A percentile compares a stretch with the other conserved stretches of the same genome.
Conservation (phyloP, 208 protist genomes). For the Trypanosoma caninum region DNA sequence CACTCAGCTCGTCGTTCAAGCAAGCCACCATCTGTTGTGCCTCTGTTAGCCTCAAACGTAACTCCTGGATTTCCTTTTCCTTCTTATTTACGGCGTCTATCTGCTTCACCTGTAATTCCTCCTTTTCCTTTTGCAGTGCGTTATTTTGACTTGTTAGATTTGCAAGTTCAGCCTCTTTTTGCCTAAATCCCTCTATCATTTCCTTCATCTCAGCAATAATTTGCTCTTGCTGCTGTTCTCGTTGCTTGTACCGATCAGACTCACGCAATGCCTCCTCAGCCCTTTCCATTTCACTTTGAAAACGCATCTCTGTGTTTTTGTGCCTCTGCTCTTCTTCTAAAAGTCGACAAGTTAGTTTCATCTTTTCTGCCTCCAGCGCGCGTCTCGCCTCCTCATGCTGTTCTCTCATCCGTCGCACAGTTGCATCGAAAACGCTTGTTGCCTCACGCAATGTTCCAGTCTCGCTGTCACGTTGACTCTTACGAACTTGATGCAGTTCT, state of each 20-base stretch:
- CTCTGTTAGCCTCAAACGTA: conserved; percentile 40
- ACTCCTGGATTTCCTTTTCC: conserved; percentile 47
- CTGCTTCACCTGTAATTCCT: conserved; percentile 33
- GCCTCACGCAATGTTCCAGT: conserved; percentile 26
- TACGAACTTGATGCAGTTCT: conserved; percentile 37
- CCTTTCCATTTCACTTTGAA: conserved; percentile 36
- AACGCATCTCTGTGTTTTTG: conserved; percentile 18
- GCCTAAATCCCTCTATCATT: conserved; percentile 33
- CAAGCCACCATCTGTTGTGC: conserved; percentile 28
- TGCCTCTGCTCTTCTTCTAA: conserved; percentile 40
- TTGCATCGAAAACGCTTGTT: conserved; percentile 30
- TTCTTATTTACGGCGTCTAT: conserved; percentile 35
- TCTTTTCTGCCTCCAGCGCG: conserved; percentile 31
- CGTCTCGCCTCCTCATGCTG: conserved; percentile 42
- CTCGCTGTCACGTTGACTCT: conserved; percentile 28
- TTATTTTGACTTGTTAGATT: conserved; percentile 1
- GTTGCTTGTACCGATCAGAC: conserved; percentile 31
- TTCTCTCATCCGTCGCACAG: conserved; percentile 26
- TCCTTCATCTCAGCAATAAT: conserved; percentile 39
- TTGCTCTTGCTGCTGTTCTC: conserved; percentile 29
- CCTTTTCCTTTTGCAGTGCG: conserved; percentile 39
- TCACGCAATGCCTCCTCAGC: conserved; percentile 34
- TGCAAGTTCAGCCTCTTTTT: conserved; percentile 28
- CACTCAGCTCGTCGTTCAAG: conserved; percentile 45
- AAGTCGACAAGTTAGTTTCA: conserved; percentile 28